A percentile compares a stretch with the other conserved stretches of the same genome.
These are phyloP conservation scores for Geotrichum citri-aurantii DNA, from an alignment of 1,139 yeast genomes.

Conservation along the genomic window DNA sequence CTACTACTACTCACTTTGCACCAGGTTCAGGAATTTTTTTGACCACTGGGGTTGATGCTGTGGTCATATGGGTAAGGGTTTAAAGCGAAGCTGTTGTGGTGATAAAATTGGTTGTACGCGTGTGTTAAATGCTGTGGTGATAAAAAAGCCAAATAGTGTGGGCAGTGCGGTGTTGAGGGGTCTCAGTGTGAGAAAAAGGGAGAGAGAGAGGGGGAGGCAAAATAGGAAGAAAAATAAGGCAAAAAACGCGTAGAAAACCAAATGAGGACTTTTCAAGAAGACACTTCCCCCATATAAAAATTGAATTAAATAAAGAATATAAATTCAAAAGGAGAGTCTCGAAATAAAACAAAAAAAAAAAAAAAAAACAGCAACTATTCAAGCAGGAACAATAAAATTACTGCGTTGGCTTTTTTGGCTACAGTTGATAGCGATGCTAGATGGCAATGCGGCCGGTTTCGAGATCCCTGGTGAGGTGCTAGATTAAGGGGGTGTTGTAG, in stretches of 20 bases:
- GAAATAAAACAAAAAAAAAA: neutral
- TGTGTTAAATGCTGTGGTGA: neutral
- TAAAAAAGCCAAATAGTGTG: neutral
- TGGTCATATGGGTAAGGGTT: conserved; percentile 30
- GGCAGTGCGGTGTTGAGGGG: neutral
- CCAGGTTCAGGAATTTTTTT: conserved; percentile 36
- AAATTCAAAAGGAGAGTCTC: neutral
- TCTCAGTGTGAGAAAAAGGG: too few relatives aligned
- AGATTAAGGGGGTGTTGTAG: neutral
- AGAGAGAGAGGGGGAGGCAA: neutral
- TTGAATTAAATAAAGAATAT: neutral
- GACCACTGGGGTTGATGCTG: conserved; percentile 29
- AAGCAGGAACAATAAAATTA: neutral
- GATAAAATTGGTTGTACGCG: too few relatives aligned
- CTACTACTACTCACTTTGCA: conserved; percentile 31
- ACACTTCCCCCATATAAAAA: neutral
- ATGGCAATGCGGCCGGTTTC: neutral
- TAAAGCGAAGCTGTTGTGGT: neutral
- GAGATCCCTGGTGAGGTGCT: neutral
- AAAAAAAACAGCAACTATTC: neutral
- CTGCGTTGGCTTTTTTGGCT: neutral
- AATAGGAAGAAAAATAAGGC: too few relatives aligned
- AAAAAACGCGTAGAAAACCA: neutral
- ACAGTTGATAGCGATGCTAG: neutral
- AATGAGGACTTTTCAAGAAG: neutral